Evolutionary conservation across 345 rosid species (phyloP).

Genomic region (Citrus australasica): DNA sequence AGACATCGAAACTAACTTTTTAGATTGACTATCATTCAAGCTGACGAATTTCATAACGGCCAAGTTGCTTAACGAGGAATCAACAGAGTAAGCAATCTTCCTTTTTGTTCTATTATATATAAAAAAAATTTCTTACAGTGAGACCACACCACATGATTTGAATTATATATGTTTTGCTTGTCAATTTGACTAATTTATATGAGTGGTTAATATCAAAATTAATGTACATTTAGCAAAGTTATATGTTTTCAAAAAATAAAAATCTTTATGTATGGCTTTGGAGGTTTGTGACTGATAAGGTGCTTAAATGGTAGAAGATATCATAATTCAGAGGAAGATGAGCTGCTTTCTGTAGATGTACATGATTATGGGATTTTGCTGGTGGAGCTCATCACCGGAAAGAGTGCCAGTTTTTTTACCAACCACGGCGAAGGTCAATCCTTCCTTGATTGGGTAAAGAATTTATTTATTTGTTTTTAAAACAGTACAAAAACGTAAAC

Average conservation of each 20-base stretch:
- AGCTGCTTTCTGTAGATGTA: constrained; percentile 28
- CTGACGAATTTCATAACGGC: constrained; percentile 39
- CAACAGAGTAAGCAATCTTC: constrained; percentile 28
- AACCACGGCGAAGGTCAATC: constrained; percentile 19
- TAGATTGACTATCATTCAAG: constrained; percentile 23
- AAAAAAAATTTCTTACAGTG: no score
- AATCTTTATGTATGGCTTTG: no score
- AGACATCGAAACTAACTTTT: not conserved
- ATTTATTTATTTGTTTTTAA: not conserved
- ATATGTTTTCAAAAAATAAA: no score
- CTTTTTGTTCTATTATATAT: not conserved
- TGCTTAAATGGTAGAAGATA: constrained; percentile 16
- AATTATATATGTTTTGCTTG: no score
- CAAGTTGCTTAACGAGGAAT: constrained; percentile 27
- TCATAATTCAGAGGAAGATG: constrained; percentile 21
- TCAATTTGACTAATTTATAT: not conserved
- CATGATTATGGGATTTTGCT: constrained; percentile 40
- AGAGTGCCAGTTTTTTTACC: constrained; percentile 22
- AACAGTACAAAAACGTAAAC: no score
- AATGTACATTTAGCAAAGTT: not conserved
- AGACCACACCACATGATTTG: not conserved
- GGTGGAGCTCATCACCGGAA: constrained; percentile 45
- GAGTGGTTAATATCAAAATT: not conserved
- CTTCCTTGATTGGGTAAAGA: constrained; percentile 39
- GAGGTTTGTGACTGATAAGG: not conserved